Percentiles rank a stretch among this genome's conserved stretches.
These are phyloP conservation scores for Brettanomyces custersianus DNA, from an alignment of 805 yeast species.

Conservation along the genomic window DNA sequence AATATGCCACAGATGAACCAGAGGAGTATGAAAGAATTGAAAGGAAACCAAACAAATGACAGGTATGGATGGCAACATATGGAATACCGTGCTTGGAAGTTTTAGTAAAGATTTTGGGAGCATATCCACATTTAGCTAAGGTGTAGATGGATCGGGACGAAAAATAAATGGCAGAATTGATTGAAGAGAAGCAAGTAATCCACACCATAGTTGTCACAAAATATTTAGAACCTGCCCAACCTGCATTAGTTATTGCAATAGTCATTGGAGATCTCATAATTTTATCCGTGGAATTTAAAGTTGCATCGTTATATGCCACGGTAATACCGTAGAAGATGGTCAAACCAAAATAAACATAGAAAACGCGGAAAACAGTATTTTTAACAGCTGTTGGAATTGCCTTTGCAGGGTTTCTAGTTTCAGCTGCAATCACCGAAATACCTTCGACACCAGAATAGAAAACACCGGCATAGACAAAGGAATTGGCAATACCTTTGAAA, in stretches of 20 bases:
- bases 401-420: constrained; percentile 44
- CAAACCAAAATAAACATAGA: constrained; percentile 42
- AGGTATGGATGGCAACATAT: constrained; percentile 41
- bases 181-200: constrained; percentile 54
- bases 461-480: constrained; percentile 9
- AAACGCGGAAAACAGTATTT: constrained; percentile 43
- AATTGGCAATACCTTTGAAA: constrained; percentile 11
- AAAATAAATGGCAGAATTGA: constrained; percentile 55
- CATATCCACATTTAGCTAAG: constrained; percentile 50
- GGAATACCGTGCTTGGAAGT: constrained; percentile 54
- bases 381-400: constrained; percentile 47
- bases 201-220: constrained; percentile 43
- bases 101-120: constrained; percentile 45
- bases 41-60: constrained; percentile 43
- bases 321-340: constrained; percentile 41
- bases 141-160: constrained; percentile 57
- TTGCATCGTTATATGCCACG: constrained; percentile 44
- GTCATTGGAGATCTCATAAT: constrained; percentile 39
- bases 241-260: constrained; percentile 35
- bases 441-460: constrained; percentile 15
- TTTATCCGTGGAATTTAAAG: constrained; percentile 26
- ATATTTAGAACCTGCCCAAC: constrained; percentile 30
- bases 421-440: constrained; percentile 43
- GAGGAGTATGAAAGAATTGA: constrained; percentile 46
- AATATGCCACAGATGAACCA: constrained; percentile 50